A percentile compares a stretch with the other conserved stretches of the same genome.
Evolutionary conservation across 345 rosid species (phyloP).

Genomic region (Balakata baccata): DNA sequence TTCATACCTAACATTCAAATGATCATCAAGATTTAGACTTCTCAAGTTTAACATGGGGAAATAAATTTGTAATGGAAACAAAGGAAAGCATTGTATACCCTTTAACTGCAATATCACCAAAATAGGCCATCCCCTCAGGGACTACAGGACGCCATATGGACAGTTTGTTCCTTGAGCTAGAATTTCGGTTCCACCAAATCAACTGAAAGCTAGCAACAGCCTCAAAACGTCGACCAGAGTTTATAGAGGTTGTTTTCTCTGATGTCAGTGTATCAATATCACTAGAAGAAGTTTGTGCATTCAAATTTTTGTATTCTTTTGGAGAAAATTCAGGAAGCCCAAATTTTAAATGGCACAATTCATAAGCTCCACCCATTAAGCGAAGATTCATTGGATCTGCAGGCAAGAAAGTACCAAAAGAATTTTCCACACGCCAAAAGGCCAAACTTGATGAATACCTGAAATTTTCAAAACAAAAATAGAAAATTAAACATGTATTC

Average conservation of each 20-base stretch:
- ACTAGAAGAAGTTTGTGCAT: slow-evolving; percentile 38
- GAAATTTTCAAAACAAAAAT: slow-evolving; percentile 32
- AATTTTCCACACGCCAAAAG: slow-evolving; percentile 91
- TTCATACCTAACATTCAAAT: slow-evolving; percentile 58
- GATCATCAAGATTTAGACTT: slow-evolving; percentile 13
- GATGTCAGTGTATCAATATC: slow-evolving; percentile 26
- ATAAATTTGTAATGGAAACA: background rate
- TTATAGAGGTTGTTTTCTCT: slow-evolving; percentile 34
- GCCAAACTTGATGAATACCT: slow-evolving; percentile 61
- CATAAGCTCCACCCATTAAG: slow-evolving; percentile 65
- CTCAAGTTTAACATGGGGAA: slow-evolving; percentile 5
- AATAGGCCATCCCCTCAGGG: slow-evolving; percentile 77
- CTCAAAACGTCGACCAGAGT: slow-evolving; percentile 62
- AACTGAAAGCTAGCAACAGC: slow-evolving; percentile 76
- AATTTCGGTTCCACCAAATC: slow-evolving; percentile 82
- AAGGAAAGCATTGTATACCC: slow-evolving; percentile 51
- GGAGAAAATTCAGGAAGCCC: slow-evolving; percentile 46
- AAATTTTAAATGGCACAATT: slow-evolving; percentile 63
- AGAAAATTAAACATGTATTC: background rate
- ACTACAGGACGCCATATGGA: slow-evolving; percentile 90
- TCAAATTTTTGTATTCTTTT: slow-evolving; percentile 33
- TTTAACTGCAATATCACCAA: slow-evolving; percentile 89
- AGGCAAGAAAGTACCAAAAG: slow-evolving; percentile 83
- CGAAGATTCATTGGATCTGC: slow-evolving; percentile 52
- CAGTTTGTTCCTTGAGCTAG: slow-evolving; percentile 67